Base-by-base conservation (phyloP, 768 basidiomycete species). In the Lanmaoa rubissima region DNA sequence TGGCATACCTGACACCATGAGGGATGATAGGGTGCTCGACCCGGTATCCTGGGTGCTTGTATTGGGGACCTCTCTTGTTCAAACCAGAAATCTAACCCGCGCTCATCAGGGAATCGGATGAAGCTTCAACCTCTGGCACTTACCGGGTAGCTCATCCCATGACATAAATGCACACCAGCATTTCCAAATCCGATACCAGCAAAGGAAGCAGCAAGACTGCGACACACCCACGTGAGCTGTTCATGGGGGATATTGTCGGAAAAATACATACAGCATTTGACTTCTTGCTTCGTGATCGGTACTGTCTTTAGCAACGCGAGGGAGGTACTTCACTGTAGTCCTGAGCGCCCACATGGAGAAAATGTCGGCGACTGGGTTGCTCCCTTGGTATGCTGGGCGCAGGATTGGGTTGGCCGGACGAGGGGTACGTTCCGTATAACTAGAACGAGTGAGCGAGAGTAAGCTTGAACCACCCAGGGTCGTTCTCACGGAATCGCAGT, bases 121-220 rank as follows among this genome's bases (percentile, higher is more conserved):
- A 21, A n/a, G 21, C 48, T 35, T 53, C 49, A n/a, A 57, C 36
- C 9, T 35, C 40, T 21, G 28, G 9, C 9, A 75, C 84, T 59
- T 65, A 91, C 92, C 5, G 90, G 90, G 64, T 92, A 92, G 65
- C 89, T 90, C 79, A 92, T 91, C 49, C 92, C 92, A 64, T 94
- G 92, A 62, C 91, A 93, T 50, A 95, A 68, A 72, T 94, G 93
- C 4, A 94, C 92, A 5, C 93, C 94, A 11, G 94, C 94, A 66
- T 94, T 94, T 34, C 94, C 93, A 63, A 95, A 95, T 1, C 95
- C 94, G 45, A 96, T 96, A 35, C 95, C 95, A 60, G 95, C 95
- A 58, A 96, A 94, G 13, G 94, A 94, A 13, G 94, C 83, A 1
- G 94, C 94, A 57, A 98, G 78, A 34, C 93, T 94, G 48, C 21